Base-by-base conservation (phyloP, 495 filamentous ascomycete species). In the Penicillium pulvis region DNA sequence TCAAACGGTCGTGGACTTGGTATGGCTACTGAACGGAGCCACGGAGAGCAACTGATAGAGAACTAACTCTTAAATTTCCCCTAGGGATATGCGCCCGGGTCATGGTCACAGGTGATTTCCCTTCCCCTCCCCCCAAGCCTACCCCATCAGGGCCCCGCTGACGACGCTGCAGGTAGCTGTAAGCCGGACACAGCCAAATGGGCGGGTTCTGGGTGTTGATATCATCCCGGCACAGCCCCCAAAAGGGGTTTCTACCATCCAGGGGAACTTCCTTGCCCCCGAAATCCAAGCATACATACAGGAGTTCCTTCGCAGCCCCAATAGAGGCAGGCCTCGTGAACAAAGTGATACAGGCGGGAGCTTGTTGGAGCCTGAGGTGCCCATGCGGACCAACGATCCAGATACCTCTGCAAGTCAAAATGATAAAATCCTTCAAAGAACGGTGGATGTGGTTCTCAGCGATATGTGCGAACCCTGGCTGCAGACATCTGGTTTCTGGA, bases 401-500 rank as follows among this genome's bases (percentile, higher is more conserved):
- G 30, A 47, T 24, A 20, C 6, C 26, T 56, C 20, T 30, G n/a
- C 30, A 46, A 24, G 19, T n/a, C 19, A 44, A 53, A 9, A 19
- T 10, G 41, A 57, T 42, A 24, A 47, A 9, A 56, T 58, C 43
- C 28, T 53, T 47, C 64, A 73, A 62, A 80, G 81, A 60, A 86
- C 87, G 67, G 93, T 96, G 43, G 90, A 98, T 85, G 90, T 98
- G 66, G 89, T 98, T 65, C 76, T 98, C 64, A 95, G 90, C 82
- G 94, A 98, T 87, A 98, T 98, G 94, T 98, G 85, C 78, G 93
- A 81, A 79, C 93, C 94, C 90, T 96, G 91, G 92, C 74, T 81
- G 62, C 88, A 90, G 79, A 86, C 83, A 33, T 82, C 83, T 66
- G 88, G 88, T 42, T 91, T 87, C 76, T 87, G 85, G 79, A 87